Conservation (phyloP, 1,284 basidiomycete species). For the Trichosporon coremiiforme region DNA sequence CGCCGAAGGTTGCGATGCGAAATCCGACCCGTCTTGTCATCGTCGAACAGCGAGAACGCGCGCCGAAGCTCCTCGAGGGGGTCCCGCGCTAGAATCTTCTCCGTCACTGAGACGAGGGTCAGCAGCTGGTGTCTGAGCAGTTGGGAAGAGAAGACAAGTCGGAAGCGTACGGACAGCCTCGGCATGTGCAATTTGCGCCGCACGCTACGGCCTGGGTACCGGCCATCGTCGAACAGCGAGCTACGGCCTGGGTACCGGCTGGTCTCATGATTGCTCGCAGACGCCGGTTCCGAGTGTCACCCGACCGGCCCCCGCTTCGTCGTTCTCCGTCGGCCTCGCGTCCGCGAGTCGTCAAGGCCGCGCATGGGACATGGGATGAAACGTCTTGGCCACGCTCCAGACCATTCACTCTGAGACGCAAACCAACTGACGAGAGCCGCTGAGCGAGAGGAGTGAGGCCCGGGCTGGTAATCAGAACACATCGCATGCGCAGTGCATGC, state of each 20-base stretch:
- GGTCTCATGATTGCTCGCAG: not conserved
- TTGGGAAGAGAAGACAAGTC: not conserved
- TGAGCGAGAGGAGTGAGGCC: not conserved
- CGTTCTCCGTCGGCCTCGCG: not conserved
- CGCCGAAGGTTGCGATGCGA: slow-evolving; percentile 84
- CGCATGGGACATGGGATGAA: not conserved
- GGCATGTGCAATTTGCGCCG: not conserved
- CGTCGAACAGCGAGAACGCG: slow-evolving; percentile 95
- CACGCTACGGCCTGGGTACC: not conserved
- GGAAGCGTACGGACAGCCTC: too few relatives aligned
- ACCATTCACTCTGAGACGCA: not conserved
- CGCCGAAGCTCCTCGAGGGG: slow-evolving; percentile 94
- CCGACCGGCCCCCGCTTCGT: not conserved
- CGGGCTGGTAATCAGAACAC: not conserved
- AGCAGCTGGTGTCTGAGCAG: not conserved
- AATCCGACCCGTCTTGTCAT: slow-evolving; percentile 94
- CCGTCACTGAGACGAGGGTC: slow-evolving; percentile 70
- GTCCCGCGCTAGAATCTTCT: slow-evolving; percentile 87
- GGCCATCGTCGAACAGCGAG: too few relatives aligned
- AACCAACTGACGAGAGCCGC: not conserved
- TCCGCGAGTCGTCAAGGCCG: too few relatives aligned
- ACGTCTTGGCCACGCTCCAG: not conserved
- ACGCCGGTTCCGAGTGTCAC: not conserved
- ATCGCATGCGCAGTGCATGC: not conserved
- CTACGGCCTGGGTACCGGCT: not conserved